Percentiles rank a stretch among this genome's conserved stretches.
Evolutionary conservation across 768 basidiomycete genomes (phyloP).

Genomic region (Tulasnella calospora): DNA sequence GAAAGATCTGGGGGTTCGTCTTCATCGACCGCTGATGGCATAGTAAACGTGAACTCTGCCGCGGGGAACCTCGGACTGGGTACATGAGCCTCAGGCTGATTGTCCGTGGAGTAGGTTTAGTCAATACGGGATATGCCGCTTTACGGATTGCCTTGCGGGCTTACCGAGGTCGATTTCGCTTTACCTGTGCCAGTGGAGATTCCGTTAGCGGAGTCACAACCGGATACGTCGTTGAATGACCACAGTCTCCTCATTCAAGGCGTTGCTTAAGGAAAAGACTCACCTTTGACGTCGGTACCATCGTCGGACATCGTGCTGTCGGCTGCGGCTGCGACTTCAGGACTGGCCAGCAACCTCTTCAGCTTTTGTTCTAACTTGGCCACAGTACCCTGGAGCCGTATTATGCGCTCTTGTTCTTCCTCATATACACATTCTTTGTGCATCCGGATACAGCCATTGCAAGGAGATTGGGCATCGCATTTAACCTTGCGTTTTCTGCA

Average conservation of each 20-base stretch:
- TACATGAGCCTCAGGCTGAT: background rate
- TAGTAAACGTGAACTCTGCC: background rate
- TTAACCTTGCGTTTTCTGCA: constrained; percentile 24
- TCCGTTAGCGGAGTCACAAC: background rate
- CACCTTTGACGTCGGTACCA: background rate
- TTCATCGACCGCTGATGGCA: background rate
- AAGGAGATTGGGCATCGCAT: constrained; percentile 22
- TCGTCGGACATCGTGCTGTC: background rate
- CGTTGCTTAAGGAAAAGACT: background rate
- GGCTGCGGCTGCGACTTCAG: background rate
- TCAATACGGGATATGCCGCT: background rate
- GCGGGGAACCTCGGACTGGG: constrained; percentile 3
- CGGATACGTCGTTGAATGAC: background rate
- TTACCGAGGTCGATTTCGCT: constrained; percentile 14
- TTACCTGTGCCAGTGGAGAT: constrained; percentile 6
- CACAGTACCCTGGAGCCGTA: constrained; percentile 16
- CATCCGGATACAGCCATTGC: constrained; percentile 22
- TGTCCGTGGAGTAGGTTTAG: background rate
- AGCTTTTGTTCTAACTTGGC: constrained; percentile 19
- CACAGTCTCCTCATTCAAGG: background rate
- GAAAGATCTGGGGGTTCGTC: constrained; percentile 10
- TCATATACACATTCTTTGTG: constrained; percentile 23
- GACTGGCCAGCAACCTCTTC: constrained; percentile 4
- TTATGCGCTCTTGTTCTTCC: constrained; percentile 21
- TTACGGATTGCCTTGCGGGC: background rate